phyloP scores from a whole-genome alignment of 2,329 filamentous ascomycete genomes.

The Neofusicoccum parvum region DNA sequence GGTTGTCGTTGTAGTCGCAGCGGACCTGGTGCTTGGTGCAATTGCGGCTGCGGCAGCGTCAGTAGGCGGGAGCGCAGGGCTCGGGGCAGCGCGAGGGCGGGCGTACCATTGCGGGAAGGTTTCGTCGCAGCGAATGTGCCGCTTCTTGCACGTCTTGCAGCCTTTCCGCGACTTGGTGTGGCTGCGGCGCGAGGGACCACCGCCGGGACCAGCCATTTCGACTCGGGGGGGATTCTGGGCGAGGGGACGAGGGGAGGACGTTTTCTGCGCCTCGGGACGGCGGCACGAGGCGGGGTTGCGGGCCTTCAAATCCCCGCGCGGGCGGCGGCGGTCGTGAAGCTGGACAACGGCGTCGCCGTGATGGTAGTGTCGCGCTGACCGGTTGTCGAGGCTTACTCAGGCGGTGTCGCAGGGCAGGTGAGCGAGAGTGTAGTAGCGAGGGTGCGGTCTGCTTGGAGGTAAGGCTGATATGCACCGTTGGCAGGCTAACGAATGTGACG shows the following conservation, averaged over 20 bases:
- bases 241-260: slow-evolving; percentile 13
- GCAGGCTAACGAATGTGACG: slow-evolving; percentile 32
- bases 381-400: slow-evolving; percentile 10
- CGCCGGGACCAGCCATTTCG: slow-evolving; percentile 86
- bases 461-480: slow-evolving; percentile 22
- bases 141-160: slow-evolving; percentile 95
- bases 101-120: slow-evolving; percentile 93
- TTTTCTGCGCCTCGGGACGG: slow-evolving; percentile 6
- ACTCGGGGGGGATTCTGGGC: neutral
- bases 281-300: slow-evolving; percentile 15
- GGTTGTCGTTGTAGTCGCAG: slow-evolving; percentile 94
- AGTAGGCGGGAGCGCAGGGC: neutral
- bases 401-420: slow-evolving; percentile 5
- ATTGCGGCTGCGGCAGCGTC: slow-evolving; percentile 68
- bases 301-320: slow-evolving; percentile 7
- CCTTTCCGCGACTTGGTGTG: slow-evolving; percentile 99
- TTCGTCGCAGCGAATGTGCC: slow-evolving; percentile 97
- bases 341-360: slow-evolving; percentile 15
- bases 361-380: slow-evolving; percentile 6
- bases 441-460: slow-evolving; percentile 12
- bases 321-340: slow-evolving; percentile 9
- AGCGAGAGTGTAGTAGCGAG: slow-evolving; percentile 11
- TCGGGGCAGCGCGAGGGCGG: neutral
- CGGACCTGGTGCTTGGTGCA: slow-evolving; percentile 99
- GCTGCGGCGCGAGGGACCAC: slow-evolving; percentile 86